Percentiles rank a stretch among this genome's conserved stretches.
Conservation (phyloP, 176 grass and related monocot genomes). For the Lolium perenne region DNA sequence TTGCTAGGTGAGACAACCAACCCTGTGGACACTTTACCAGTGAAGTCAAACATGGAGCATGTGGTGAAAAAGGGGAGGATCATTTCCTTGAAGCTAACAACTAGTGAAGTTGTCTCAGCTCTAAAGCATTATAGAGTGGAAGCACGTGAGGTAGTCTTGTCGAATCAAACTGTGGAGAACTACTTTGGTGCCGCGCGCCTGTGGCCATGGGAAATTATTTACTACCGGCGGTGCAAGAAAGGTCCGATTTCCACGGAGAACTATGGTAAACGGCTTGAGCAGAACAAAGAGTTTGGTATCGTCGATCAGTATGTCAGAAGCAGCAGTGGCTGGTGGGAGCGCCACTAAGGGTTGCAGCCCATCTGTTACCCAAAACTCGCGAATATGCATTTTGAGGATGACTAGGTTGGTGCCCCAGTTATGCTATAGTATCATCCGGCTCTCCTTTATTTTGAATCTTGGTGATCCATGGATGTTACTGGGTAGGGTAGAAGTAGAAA, state of each 20-base stretch:
- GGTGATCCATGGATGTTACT: constrained; percentile 24
- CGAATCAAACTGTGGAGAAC: constrained; percentile 41
- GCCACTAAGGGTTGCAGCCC: no score
- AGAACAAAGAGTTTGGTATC: constrained; percentile 72
- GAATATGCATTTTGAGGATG: neutral
- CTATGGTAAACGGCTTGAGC: constrained; percentile 60
- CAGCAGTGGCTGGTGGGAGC: constrained; percentile 71
- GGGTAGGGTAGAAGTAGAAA: neutral
- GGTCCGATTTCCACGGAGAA: constrained; percentile 72
- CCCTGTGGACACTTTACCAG: neutral
- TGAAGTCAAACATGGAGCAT: constrained; percentile 25
- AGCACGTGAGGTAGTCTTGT: constrained; percentile 34
- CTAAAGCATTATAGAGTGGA: constrained; percentile 46
- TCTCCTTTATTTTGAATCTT: constrained; percentile 17
- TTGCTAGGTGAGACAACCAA: constrained; percentile 34
- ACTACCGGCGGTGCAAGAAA: constrained; percentile 49
- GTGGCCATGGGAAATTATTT: constrained; percentile 73
- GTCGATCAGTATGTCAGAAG: constrained; percentile 68
- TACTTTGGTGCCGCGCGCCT: constrained; percentile 65
- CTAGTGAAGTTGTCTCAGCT: constrained; percentile 52
- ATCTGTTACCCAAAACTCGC: no score
- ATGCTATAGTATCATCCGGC: neutral
- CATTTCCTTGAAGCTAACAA: constrained; percentile 53
- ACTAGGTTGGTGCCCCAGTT: constrained; percentile 26
- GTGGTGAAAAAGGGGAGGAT: constrained; percentile 5